phyloP scores from a whole-genome alignment of 2,329 filamentous ascomycete genomes.

The Cordyceps pruinosa region DNA sequence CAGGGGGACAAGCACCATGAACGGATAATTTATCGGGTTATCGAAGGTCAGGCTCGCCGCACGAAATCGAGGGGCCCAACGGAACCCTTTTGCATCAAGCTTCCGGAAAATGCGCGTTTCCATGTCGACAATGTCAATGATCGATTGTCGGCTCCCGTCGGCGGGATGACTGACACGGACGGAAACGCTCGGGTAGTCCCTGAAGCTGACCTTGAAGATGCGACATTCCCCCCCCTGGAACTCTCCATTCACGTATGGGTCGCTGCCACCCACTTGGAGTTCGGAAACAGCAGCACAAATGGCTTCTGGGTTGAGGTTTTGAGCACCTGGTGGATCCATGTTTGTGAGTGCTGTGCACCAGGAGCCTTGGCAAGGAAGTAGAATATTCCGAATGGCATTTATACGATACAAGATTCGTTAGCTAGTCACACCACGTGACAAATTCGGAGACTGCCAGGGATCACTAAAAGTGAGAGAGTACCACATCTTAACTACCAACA shows the following conservation, averaged over 20 bases:
- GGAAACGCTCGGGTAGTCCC: constrained; percentile 1
- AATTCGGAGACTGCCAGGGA: no score
- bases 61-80: neutral
- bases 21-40: constrained; percentile 2
- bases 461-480: no score
- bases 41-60: neutral
- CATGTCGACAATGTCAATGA: neutral
- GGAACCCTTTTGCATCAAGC: neutral
- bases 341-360: no score
- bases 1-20: neutral
- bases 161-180: neutral
- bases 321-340: neutral
- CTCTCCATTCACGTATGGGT: constrained; percentile 1
- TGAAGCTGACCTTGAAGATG: constrained; percentile 3
- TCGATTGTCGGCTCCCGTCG: neutral
- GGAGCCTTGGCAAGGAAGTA: no score
- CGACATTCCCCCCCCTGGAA: constrained; percentile 1
- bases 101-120: neutral
- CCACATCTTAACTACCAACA: no score
- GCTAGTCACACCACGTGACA: no score
- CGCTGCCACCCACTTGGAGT: constrained; percentile 1
- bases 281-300: constrained; percentile 2
- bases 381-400: no score
- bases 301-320: constrained; percentile 3
- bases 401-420: no score